Evolutionary conservation across 2,329 filamentous ascomycete genomes (phyloP), one percentile per base, ranked within the genome.

Genomic region (Aspergillus bombycis): DNA sequence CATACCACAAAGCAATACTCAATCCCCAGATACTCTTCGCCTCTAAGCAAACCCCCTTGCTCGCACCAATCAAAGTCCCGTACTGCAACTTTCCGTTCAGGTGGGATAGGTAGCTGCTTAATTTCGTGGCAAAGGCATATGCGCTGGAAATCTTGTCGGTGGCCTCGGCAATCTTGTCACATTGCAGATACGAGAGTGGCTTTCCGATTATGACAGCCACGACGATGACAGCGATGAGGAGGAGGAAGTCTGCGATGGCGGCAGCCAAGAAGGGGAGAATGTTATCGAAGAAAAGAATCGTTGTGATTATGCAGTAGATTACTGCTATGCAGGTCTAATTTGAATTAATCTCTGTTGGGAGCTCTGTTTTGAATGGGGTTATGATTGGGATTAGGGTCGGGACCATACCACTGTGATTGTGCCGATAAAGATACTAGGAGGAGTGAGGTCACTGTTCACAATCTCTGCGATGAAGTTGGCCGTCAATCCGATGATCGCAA

Each of bases 11-110:
- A 5, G 89, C 89, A 77, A 97, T 94, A 76, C 88, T 87, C 64
- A 97, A 79, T 1, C 93, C 93, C 94, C 93, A 97, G 68, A 95
- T 87, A 19, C 91, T 87, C 84, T 96, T 96, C 77, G 93, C 88
- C 82, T 95, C 89, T 72, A 89, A 88, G 81, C 94, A 97, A 61
- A 91, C 91, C 21, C 85, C 73, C 74, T 83, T 85, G 14, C 82
- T 87, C 10, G 84, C 82, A n/a, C 85, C 86, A 52, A 87, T 85
- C 85, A 86, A 89, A 62, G 81, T 77, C 16, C 73, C 72, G 64
- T 88, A 81, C 23, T 81, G 79, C 61, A 88, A 73, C 46, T 75
- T 81, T 8, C 81, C 80, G n/a, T 82, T 83, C 57, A 82, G 76
- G 55, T 81, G 80, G 61, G 82, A 81, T 41, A 88, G 74, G 65